phyloP scores from a whole-genome alignment of 441 rosid genomes.

The Gossypium lobatum region DNA sequence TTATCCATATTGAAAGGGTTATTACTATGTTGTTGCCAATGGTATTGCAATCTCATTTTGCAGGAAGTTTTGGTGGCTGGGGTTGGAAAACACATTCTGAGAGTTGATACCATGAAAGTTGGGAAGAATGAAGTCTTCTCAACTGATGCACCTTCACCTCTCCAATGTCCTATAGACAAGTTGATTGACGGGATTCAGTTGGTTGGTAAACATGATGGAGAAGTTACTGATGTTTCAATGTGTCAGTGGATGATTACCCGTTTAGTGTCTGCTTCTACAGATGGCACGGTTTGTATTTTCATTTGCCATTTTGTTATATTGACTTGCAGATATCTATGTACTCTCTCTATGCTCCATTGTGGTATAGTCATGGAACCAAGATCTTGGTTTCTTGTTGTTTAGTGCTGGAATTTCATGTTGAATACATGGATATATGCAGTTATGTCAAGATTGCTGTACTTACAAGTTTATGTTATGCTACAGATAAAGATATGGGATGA shows the following conservation, averaged over 20 bases:
- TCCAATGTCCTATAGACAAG: constrained; percentile 56
- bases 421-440: not conserved
- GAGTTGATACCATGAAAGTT: constrained; percentile 65
- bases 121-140: constrained; percentile 54
- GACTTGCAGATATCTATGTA: not conserved
- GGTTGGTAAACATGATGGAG: constrained; percentile 82
- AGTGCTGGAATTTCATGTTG: not conserved
- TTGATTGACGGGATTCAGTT: constrained; percentile 71
- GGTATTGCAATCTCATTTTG: not conserved
- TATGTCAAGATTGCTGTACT: not conserved
- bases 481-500: constrained; percentile 97
- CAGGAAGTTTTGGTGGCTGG: constrained; percentile 85
- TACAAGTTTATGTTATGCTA: constrained; percentile 12
- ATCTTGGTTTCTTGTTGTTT: not conserved
- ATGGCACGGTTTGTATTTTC: constrained; percentile 68
- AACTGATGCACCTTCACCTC: constrained; percentile 74
- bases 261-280: constrained; percentile 81
- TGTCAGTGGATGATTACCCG: constrained; percentile 84
- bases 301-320: not conserved
- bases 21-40: not conserved
- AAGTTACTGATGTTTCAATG: constrained; percentile 87
- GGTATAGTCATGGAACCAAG: not conserved
- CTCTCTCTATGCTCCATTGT: not conserved
- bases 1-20: not conserved
- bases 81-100: constrained; percentile 60